Evolutionary conservation across 371 early-diverging fungal species (phyloP).

Genomic region (Zopfochytrium polystomum): DNA sequence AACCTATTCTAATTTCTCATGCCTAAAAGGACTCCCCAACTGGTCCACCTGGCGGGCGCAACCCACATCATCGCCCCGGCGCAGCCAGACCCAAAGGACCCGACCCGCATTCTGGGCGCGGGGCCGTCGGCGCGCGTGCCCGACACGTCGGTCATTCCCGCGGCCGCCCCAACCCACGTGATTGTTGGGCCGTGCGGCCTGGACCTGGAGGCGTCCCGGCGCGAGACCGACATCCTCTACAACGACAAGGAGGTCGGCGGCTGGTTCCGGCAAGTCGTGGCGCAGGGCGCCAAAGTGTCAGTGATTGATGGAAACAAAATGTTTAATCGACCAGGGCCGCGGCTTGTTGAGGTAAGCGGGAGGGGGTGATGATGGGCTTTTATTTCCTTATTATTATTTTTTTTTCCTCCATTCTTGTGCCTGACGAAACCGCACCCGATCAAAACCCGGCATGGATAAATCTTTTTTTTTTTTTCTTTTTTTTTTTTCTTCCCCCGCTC

Average conservation of each 20-base stretch:
- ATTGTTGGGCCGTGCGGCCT: conserved; percentile 38
- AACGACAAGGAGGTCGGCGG: conserved; percentile 10
- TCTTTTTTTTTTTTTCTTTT: too few species aligned
- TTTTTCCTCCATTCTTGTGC: too few species aligned
- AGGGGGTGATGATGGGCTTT: too few species aligned
- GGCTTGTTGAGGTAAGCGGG: conserved; percentile 48
- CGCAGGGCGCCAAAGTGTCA: conserved; percentile 17
- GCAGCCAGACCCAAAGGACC: background rate
- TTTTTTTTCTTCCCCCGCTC: too few species aligned
- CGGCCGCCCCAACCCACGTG: conserved; percentile 24
- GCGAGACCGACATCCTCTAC: conserved; percentile 26
- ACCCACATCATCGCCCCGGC: conserved; percentile 47
- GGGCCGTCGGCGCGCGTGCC: conserved; percentile 23
- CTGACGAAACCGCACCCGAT: too few species aligned
- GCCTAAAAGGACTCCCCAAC: conserved; percentile 42
- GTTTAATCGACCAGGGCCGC: conserved; percentile 63
- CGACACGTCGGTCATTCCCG: conserved; percentile 14
- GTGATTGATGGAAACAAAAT: conserved; percentile 47
- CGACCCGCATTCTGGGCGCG: conserved; percentile 21
- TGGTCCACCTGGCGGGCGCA: conserved; percentile 57
- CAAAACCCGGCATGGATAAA: too few species aligned
- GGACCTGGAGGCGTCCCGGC: conserved; percentile 25
- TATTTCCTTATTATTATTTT: too few species aligned
- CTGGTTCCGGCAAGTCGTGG: conserved; percentile 27
- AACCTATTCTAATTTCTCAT: too few species aligned